A percentile compares a stretch with the other conserved stretches of the same genome.
These are phyloP conservation scores for Rosa rugosa DNA, from an alignment of 306 rosid species.

Conservation along the genomic window DNA sequence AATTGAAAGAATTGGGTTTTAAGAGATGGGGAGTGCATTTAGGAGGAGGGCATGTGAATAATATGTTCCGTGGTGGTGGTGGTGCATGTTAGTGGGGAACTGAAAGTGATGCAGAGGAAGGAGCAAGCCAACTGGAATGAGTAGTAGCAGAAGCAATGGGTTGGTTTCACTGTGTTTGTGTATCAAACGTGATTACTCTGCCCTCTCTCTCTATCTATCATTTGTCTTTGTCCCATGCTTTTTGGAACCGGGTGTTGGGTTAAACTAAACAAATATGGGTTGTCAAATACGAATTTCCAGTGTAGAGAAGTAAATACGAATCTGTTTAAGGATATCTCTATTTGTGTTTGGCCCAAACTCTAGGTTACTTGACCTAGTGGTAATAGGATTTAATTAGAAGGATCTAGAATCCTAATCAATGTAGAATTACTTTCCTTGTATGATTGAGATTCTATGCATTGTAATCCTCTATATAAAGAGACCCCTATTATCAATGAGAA, in stretches of 20 bases:
- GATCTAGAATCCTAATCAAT: no score
- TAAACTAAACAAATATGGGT: no score
- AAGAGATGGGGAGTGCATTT: conserved; percentile 1
- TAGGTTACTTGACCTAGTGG: no score
- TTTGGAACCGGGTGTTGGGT: neutral
- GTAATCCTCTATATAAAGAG: no score
- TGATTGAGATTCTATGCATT: no score
- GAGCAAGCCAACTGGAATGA: neutral
- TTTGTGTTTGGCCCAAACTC: no score
- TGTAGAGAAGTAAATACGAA: no score
- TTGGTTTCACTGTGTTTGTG: neutral
- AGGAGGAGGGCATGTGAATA: conserved; percentile 1
- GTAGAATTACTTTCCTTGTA: no score
- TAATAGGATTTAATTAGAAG: no score
- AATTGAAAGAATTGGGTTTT: conserved; percentile 28
- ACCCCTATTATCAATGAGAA: no score
- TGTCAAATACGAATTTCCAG: no score
- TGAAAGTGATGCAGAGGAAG: conserved; percentile 19
- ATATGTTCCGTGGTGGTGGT: neutral
- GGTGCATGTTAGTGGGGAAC: neutral
- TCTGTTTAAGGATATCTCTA: no score
- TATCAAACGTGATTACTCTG: conserved; percentile 22
- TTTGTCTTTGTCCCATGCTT: neutral
- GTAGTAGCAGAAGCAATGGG: neutral
- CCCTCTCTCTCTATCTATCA: neutral